phyloP scores from a whole-genome alignment of 306 rosid genomes.

The Adenanthera pavonina region DNA sequence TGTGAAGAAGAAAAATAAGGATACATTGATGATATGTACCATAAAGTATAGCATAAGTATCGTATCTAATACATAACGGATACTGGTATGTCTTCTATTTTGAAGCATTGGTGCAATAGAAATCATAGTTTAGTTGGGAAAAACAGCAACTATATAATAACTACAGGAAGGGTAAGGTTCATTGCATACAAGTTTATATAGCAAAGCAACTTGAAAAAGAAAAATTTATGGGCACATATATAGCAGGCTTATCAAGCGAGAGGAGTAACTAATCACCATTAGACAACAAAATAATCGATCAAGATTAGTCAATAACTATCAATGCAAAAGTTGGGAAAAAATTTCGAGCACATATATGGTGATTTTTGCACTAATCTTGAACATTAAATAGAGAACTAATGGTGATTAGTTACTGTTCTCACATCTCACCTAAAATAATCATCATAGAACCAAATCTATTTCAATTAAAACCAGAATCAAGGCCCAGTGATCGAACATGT shows the following conservation, averaged over 20 bases:
- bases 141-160: constrained; percentile 1
- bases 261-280: not conserved
- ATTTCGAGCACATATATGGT: not conserved
- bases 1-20: too few species aligned
- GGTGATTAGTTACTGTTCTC: not conserved
- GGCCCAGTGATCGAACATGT: constrained; percentile 1
- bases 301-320: not conserved
- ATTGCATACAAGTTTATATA: constrained; percentile 21
- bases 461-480: constrained; percentile 9
- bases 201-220: not conserved
- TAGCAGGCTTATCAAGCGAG: not conserved
- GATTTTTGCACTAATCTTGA: not conserved
- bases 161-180: constrained; percentile 17
- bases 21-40: too few species aligned
- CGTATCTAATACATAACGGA: too few species aligned
- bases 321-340: not conserved
- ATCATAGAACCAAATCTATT: constrained; percentile 28
- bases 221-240: not conserved
- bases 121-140: not conserved
- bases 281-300: not conserved
- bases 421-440: not conserved
- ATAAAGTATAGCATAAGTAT: too few species aligned
- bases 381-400: not conserved
- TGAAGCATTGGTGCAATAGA: too few species aligned
- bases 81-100: too few species aligned